phyloP scores from a whole-genome alignment of 169 alveolate genomes.

The Plasmodium adleri region DNA sequence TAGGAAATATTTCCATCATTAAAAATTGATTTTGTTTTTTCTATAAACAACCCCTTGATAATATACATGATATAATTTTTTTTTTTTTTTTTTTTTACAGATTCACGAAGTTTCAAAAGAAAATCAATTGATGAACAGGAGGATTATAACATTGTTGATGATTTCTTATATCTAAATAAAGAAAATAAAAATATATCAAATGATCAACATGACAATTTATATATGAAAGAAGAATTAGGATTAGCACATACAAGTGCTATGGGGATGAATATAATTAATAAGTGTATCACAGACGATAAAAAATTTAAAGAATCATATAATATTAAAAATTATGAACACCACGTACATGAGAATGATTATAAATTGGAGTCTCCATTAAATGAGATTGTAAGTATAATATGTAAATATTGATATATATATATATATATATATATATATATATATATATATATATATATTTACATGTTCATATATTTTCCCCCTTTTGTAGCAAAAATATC shows the following conservation, averaged over 20 bases:
- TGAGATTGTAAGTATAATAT: constrained; percentile 50
- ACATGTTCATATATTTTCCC: neutral
- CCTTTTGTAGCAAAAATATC: constrained; percentile 42
- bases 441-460: neutral
- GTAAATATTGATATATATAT: neutral
- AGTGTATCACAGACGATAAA: constrained; percentile 4
- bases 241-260: constrained; percentile 64
- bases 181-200: constrained; percentile 26
- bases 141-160: constrained; percentile 51
- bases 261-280: constrained; percentile 19
- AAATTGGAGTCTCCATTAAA: constrained; percentile 62
- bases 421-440: neutral
- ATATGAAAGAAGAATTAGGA: constrained; percentile 34
- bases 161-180: constrained; percentile 48
- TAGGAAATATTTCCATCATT: too few species aligned
- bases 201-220: constrained; percentile 21
- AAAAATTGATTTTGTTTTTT: neutral
- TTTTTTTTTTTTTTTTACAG: constrained; percentile 12
- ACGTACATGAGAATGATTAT: constrained; percentile 9
- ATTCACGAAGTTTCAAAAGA: constrained; percentile 63
- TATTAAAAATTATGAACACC: constrained; percentile 16
- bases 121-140: constrained; percentile 75
- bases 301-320: constrained; percentile 20
- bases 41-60: too few species aligned
- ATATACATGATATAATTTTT: neutral